Evolutionary conservation across 805 yeast species (phyloP).

Genomic region (Spathaspora arborariae): DNA sequence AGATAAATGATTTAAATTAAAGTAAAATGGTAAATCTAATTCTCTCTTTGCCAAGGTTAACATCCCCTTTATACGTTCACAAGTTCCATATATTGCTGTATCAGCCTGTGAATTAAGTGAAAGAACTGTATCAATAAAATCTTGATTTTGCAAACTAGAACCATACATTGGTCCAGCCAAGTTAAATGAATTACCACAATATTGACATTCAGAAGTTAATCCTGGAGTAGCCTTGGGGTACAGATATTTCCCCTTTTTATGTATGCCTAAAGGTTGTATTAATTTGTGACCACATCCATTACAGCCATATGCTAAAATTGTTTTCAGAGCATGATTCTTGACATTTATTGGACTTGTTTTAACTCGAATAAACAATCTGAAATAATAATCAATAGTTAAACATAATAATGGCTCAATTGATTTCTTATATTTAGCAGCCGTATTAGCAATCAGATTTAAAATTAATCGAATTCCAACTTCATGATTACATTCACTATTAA

Average conservation of each 20-base stretch:
- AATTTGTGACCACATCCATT: slow-evolving; percentile 78
- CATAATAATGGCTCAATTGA: slow-evolving; percentile 82
- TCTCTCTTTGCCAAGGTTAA: slow-evolving; percentile 77
- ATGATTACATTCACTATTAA: slow-evolving; percentile 71
- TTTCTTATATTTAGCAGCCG: slow-evolving; percentile 89
- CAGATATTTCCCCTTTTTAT: slow-evolving; percentile 50
- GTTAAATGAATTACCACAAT: slow-evolving; percentile 68
- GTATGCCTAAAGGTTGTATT: slow-evolving; percentile 72
- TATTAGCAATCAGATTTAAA: slow-evolving; percentile 64
- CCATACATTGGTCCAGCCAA: slow-evolving; percentile 98
- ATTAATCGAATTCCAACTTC: slow-evolving; percentile 90
- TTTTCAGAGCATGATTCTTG: slow-evolving; percentile 69
- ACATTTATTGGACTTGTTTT: slow-evolving; percentile 76
- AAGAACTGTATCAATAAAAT: slow-evolving; percentile 63
- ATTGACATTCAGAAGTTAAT: slow-evolving; percentile 60
- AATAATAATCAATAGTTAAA: slow-evolving; percentile 88
- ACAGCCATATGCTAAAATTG: slow-evolving; percentile 79
- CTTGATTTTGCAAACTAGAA: slow-evolving; percentile 66
- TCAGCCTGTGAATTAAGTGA: slow-evolving; percentile 49
- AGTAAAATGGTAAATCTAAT: slow-evolving; percentile 66
- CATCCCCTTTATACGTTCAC: slow-evolving; percentile 89
- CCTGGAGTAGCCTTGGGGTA: slow-evolving; percentile 46
- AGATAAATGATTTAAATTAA: slow-evolving; percentile 73
- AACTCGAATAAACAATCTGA: slow-evolving; percentile 79
- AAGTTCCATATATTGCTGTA: slow-evolving; percentile 66